A percentile compares a stretch with the other conserved stretches of the same genome.
Evolutionary conservation across 257 asterid species (phyloP).

Genomic region (Scutellaria minor): DNA sequence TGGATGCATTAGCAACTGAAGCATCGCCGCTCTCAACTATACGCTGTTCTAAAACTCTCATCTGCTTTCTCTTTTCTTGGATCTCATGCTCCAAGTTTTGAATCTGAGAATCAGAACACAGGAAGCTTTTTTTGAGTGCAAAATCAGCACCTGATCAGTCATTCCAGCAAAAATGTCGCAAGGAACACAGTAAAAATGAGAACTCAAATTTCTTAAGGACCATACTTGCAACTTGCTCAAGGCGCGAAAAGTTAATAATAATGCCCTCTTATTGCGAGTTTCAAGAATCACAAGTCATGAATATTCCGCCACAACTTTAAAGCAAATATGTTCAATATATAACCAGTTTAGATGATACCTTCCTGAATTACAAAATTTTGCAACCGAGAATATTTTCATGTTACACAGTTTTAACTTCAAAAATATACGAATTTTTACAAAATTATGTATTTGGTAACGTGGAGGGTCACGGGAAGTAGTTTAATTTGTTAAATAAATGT

Average conservation of each 20-base stretch:
- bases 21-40: conserved; percentile 85
- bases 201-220: conserved; percentile 12
- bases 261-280: conserved; percentile 27
- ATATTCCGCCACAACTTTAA: neutral
- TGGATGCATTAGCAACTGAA: conserved; percentile 76
- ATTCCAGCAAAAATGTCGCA: conserved; percentile 8
- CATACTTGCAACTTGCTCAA: conserved; percentile 15
- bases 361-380: conserved; percentile 53
- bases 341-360: neutral
- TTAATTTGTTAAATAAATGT: conserved; percentile 7
- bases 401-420: neutral
- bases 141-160: conserved; percentile 30
- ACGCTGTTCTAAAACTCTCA: conserved; percentile 78
- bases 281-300: neutral
- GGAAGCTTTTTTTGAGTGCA: conserved; percentile 41
- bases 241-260: neutral
- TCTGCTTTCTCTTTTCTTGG: conserved; percentile 81
- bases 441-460: conserved; percentile 1
- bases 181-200: conserved; percentile 36
- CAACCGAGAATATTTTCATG: neutral
- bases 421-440: neutral
- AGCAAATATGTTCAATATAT: neutral
- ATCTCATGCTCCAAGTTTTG: conserved; percentile 83
- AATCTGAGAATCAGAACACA: conserved; percentile 56
- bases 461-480: neutral